Evolutionary conservation across 139 green algal genomes (phyloP), one percentile per base, ranked within the genome.

Genomic region (Parachlorella kessleri): DNA sequence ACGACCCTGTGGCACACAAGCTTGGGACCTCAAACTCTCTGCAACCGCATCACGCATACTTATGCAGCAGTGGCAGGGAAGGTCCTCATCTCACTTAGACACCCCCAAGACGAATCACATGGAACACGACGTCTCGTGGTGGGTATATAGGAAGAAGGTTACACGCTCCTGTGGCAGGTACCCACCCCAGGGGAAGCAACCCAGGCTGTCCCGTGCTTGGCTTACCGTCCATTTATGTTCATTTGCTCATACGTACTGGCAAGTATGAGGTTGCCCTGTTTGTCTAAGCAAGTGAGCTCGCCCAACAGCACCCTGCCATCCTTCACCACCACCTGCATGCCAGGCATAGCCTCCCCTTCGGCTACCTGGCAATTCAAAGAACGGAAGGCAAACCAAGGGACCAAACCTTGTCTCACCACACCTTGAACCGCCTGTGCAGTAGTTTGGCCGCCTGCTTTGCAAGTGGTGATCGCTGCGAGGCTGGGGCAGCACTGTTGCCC

Each of bases 261-360:
- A 2, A 94, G 78, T 6, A 94, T 91, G 32, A 94, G 73, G 83
- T 94, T 94, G 26, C 90, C 90, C 69, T 92, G 80, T 35, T 84
- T 86, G 70, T 94, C 90, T 0, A 94, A 48, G 77, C 90, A 94
- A 1, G 80, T 70, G 28, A 94, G 85, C 10, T 87, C 81, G 7
- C 90, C 90, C 5, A 86, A 38, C 14, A 93, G 74, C 6, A 87
- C 54, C 3, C 90, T 78, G 0, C 83, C 90, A 10, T 90, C 88
- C 4, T 55, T 63, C 4, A 94, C 55, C 4, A 72, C 64, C 8
- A 94, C 83, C 84, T 89, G 83, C 37, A 70, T 42, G 30, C 24
- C 30, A 8, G 6, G 71, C 37, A 38, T 38, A 7, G 18, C 26
- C 23, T 40, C 3, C 2, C 66, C 26, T n/a, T 30, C 4, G 6